phyloP scores from a whole-genome alignment of 108 stramenopile genomes.

The Phaeodactylum tricornutum region DNA sequence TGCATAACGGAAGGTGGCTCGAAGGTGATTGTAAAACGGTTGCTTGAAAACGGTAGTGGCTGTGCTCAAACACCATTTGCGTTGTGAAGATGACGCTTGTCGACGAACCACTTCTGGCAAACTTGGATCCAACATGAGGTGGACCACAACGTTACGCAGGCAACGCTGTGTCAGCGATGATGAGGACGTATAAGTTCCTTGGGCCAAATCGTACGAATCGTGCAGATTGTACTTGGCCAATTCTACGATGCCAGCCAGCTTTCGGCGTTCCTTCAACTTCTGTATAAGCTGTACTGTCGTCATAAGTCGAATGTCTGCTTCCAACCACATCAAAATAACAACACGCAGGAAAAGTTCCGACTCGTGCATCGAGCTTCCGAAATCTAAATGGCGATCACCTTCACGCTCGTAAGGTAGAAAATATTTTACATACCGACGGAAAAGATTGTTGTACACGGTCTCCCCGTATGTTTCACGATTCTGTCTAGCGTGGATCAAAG shows the following conservation, averaged over 20 bases:
- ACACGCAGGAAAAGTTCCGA: constrained; percentile 71
- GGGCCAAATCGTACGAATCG: constrained; percentile 42
- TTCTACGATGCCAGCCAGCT: not conserved
- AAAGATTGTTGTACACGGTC: constrained; percentile 46
- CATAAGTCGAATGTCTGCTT: constrained; percentile 19
- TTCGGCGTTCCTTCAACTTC: constrained; percentile 11
- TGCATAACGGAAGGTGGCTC: constrained; percentile 59
- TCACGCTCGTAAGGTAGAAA: constrained; percentile 33
- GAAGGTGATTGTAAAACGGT: constrained; percentile 60
- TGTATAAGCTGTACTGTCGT: constrained; percentile 12
- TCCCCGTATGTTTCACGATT: constrained; percentile 40
- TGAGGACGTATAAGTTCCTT: constrained; percentile 23
- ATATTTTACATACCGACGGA: constrained; percentile 35
- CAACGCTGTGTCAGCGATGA: constrained; percentile 38
- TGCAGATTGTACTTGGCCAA: constrained; percentile 18
- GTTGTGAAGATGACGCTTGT: too few relatives aligned
- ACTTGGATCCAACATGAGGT: constrained; percentile 18
- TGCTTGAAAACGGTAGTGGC: constrained; percentile 47
- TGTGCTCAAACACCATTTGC: constrained; percentile 48
- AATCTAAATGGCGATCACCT: constrained; percentile 11
- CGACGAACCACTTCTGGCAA: not conserved
- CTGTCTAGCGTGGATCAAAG: not conserved
- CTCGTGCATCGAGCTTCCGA: constrained; percentile 8
- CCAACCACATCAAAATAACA: constrained; percentile 65
- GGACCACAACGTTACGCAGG: constrained; percentile 29